These are phyloP conservation scores for Lepidium campestre DNA, from an alignment of 441 rosid species.

Conservation along the genomic window DNA sequence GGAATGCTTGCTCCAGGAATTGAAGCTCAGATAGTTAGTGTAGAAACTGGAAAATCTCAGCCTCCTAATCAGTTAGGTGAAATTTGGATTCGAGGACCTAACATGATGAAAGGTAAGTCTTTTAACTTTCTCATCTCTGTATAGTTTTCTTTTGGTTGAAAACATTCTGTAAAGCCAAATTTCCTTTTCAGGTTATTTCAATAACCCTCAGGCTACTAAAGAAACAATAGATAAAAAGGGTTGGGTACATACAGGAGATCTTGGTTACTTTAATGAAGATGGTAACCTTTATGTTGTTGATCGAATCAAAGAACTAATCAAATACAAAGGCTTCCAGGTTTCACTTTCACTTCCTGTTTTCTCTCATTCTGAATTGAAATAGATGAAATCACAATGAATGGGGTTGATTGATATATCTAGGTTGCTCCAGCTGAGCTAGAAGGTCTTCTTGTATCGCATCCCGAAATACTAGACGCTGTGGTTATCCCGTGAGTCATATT, in stretches of 20 bases:
- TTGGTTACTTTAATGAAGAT: slow-evolving; percentile 68
- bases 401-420: slow-evolving; percentile 27
- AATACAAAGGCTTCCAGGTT: slow-evolving; percentile 77
- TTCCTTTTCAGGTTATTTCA: slow-evolving; percentile 46
- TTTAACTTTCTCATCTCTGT: no score
- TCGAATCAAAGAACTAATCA: slow-evolving; percentile 72
- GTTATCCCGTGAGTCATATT: slow-evolving; percentile 79
- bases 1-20: slow-evolving; percentile 61
- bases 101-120: slow-evolving; percentile 58
- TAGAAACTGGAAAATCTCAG: slow-evolving; percentile 50
- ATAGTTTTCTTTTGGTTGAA: no score
- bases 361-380: background rate
- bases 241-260: slow-evolving; percentile 68
- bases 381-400: background rate
- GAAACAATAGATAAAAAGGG: slow-evolving; percentile 50
- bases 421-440: slow-evolving; percentile 98
- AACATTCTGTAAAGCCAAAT: no score
- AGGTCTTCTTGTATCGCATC: slow-evolving; percentile 88
- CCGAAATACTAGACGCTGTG: slow-evolving; percentile 70
- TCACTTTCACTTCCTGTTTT: background rate
- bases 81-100: slow-evolving; percentile 86
- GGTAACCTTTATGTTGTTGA: slow-evolving; percentile 66
- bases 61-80: slow-evolving; percentile 72
- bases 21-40: slow-evolving; percentile 67
- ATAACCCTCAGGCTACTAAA: slow-evolving; percentile 55